These are phyloP conservation scores for Penicillium nordicum DNA, from an alignment of 2,329 filamentous ascomycete genomes.

Conservation along the genomic window DNA sequence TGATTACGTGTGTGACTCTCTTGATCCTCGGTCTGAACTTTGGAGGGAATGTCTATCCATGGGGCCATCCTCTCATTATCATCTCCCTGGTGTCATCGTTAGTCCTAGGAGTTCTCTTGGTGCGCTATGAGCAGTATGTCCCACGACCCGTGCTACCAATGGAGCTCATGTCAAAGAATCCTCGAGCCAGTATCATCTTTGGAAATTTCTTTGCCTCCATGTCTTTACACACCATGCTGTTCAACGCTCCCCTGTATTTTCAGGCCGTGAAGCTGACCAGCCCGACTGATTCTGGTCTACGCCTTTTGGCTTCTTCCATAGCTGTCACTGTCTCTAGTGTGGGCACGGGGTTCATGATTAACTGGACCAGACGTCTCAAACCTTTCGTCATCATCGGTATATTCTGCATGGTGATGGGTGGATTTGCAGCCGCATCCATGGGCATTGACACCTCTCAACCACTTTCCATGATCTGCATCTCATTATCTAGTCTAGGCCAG, in stretches of 20 bases:
- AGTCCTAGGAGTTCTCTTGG: constrained; percentile 38
- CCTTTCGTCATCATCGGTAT: constrained; percentile 56
- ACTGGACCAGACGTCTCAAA: constrained; percentile 58
- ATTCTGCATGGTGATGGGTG: constrained; percentile 50
- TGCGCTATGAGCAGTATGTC: constrained; percentile 44
- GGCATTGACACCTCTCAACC: constrained; percentile 50
- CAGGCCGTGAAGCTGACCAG: constrained; percentile 68
- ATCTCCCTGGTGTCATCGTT: constrained; percentile 44
- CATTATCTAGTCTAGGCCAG: constrained; percentile 56
- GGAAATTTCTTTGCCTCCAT: constrained; percentile 52
- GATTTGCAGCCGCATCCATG: constrained; percentile 50
- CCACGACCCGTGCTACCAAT: constrained; percentile 51
- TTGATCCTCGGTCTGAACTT: constrained; percentile 53
- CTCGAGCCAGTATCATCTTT: constrained; percentile 50
- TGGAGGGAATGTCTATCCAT: constrained; percentile 52
- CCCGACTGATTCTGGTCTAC: constrained; percentile 68
- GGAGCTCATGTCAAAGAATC: constrained; percentile 45
- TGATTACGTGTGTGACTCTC: constrained; percentile 47
- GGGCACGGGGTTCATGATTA: constrained; percentile 61
- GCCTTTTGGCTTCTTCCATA: constrained; percentile 63
- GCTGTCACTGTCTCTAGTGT: constrained; percentile 55
- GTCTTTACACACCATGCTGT: constrained; percentile 57
- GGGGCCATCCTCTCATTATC: constrained; percentile 51
- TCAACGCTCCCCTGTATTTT: constrained; percentile 72
- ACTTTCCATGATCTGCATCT: constrained; percentile 56